Percentiles rank a stretch among this genome's conserved stretches.
phyloP scores from a whole-genome alignment of 495 filamentous ascomycete genomes.

The Tuber melanosporum region DNA sequence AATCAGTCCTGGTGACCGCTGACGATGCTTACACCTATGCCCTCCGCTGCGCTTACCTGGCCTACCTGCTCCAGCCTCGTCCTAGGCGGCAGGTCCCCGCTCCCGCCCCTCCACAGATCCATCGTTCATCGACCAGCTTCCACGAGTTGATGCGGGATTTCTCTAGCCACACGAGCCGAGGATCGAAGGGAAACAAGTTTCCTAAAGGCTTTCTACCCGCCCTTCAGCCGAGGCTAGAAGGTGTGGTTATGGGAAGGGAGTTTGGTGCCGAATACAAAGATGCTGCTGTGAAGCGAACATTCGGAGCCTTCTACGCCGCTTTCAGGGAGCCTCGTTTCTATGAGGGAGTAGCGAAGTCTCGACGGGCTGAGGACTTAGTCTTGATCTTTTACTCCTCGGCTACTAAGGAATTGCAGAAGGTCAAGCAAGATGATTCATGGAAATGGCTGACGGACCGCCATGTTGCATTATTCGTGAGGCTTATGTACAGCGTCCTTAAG shows the following conservation, averaged over 20 bases:
- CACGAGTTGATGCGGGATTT: constrained; percentile 41
- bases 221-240: constrained; percentile 62
- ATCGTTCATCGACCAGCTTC: constrained; percentile 60
- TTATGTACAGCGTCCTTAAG: constrained; percentile 72
- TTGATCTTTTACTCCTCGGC: constrained; percentile 86
- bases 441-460: constrained; percentile 90
- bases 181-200: constrained; percentile 70
- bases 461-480: constrained; percentile 86
- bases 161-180: constrained; percentile 42
- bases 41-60: constrained; percentile 82
- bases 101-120: constrained; percentile 51
- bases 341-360: constrained; percentile 82
- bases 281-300: constrained; percentile 68
- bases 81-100: constrained; percentile 67
- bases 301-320: constrained; percentile 70
- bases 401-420: constrained; percentile 79
- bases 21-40: constrained; percentile 84
- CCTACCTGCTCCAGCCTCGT: constrained; percentile 87
- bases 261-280: constrained; percentile 71
- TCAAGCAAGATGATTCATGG: constrained; percentile 81
- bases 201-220: constrained; percentile 70
- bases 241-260: constrained; percentile 63
- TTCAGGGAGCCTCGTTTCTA: constrained; percentile 66
- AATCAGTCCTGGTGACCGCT: constrained; percentile 44
- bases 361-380: constrained; percentile 81